A percentile compares a stretch with the other conserved stretches of the same genome.
These are phyloP conservation scores for Kodamaea hsintzibuensis DNA, from an alignment of 805 yeast species.

Conservation along the genomic window DNA sequence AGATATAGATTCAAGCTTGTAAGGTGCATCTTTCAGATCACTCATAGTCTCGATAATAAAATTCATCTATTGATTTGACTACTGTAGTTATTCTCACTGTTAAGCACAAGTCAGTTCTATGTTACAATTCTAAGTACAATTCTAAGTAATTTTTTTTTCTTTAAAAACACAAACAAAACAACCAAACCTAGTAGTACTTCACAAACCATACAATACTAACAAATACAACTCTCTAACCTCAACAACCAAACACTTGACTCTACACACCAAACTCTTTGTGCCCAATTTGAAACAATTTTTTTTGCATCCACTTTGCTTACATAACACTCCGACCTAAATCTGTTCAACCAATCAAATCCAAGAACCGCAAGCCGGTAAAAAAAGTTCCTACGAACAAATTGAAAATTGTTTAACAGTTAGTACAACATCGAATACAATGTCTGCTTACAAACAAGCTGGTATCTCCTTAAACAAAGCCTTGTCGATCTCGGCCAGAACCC, in stretches of 20 bases:
- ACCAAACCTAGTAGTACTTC: too few species aligned
- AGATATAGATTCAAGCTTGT: too few species aligned
- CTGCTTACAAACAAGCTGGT: conserved; percentile 52
- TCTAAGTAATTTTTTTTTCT: too few species aligned
- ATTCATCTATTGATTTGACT: not conserved
- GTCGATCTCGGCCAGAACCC: conserved; percentile 85
- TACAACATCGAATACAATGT: conserved; percentile 26
- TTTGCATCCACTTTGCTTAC: conserved; percentile 2
- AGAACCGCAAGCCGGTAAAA: conserved; percentile 6
- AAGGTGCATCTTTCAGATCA: too few species aligned
- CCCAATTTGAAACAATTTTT: not conserved
- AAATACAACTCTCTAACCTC: too few species aligned
- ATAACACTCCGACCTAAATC: not conserved
- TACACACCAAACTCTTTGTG: not conserved
- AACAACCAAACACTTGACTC: not conserved
- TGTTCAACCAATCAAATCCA: conserved; percentile 7
- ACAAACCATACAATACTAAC: too few species aligned
- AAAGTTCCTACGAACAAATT: conserved; percentile 4
- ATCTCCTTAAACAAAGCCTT: conserved; percentile 78
- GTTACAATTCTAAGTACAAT: too few species aligned
- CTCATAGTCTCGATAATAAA: not conserved
- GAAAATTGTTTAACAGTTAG: conserved; percentile 8
- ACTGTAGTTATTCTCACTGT: too few species aligned
- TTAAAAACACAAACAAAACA: too few species aligned
- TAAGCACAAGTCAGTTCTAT: too few species aligned